Conservation (phyloP, 2,329 filamentous ascomycete genomes). For the Harringtonia lauricola region DNA sequence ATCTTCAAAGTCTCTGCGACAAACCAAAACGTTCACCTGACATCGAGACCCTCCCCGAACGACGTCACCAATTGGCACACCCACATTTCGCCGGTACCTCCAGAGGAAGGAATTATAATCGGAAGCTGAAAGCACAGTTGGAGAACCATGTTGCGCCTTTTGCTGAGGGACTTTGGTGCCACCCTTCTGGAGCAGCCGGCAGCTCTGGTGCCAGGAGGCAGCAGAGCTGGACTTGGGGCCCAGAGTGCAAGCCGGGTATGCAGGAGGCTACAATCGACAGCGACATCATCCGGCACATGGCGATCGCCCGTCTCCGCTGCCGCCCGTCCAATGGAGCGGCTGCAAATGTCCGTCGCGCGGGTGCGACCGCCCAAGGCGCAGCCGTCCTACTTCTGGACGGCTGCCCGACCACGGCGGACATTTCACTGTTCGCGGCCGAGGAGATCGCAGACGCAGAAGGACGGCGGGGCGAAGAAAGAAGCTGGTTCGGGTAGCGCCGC, state of each 20-base stretch:
- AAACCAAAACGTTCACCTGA: too few relatives aligned
- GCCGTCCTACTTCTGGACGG: background rate
- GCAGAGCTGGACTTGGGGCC: background rate
- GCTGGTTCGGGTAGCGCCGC: too few relatives aligned
- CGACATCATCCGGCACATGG: background rate
- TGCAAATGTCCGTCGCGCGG: background rate
- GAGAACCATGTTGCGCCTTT: conserved; percentile 1
- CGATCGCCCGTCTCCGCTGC: background rate
- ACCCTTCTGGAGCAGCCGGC: background rate
- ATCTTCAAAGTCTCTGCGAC: too few relatives aligned
- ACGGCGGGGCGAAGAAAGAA: conserved; percentile 1
- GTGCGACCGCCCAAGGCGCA: background rate
- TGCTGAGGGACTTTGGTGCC: background rate
- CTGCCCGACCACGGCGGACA: conserved; percentile 12
- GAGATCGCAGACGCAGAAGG: conserved; percentile 11
- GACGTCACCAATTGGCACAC: too few relatives aligned
- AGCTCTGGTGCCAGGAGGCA: background rate
- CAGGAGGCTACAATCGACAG: background rate
- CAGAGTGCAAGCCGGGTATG: background rate
- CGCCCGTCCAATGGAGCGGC: background rate
- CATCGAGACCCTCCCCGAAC: too few relatives aligned
- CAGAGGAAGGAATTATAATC: background rate
- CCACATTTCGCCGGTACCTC: too few relatives aligned
- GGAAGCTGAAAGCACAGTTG: background rate
- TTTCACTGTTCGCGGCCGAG: conserved; percentile 18